Conservation (phyloP, 495 filamentous ascomycete species). For the Hypomontagnella submonticulosa region DNA sequence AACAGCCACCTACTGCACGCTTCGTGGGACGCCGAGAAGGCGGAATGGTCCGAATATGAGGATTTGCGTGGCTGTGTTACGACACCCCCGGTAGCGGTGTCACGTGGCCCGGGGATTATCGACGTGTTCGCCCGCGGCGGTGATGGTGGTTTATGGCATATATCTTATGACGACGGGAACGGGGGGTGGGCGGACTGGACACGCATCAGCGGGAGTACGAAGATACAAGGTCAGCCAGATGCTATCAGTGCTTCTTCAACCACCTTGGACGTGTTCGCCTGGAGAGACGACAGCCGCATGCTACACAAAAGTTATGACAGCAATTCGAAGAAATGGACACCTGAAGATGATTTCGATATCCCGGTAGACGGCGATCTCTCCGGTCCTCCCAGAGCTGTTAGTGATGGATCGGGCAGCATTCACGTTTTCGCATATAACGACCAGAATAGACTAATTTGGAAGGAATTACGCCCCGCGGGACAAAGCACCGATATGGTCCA, state of each 20-base stretch:
- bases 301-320: conserved; percentile 21
- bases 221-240: conserved; percentile 20
- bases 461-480: background rate
- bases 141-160: conserved; percentile 23
- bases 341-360: conserved; percentile 4
- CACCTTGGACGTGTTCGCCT: conserved; percentile 27
- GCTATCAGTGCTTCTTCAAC: conserved; percentile 10
- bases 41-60: conserved; percentile 18
- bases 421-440: conserved; percentile 20
- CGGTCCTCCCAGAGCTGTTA: conserved; percentile 15
- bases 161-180: conserved; percentile 17
- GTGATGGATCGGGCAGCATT: conserved; percentile 11
- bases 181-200: conserved; percentile 14
- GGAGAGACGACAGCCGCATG: conserved; percentile 4
- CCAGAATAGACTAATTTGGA: conserved; percentile 10
- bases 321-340: conserved; percentile 11
- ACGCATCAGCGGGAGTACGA: conserved; percentile 10
- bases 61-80: conserved; percentile 25
- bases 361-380: background rate
- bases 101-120: conserved; percentile 20
- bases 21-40: conserved; percentile 10
- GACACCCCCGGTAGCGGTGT: conserved; percentile 20
- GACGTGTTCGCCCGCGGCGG: conserved; percentile 29
- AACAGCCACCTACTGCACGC: conserved; percentile 31
- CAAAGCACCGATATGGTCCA: background rate